Evolutionary conservation across 2,329 filamentous ascomycete genomes (phyloP).

Genomic region (Penicillium sp.): DNA sequence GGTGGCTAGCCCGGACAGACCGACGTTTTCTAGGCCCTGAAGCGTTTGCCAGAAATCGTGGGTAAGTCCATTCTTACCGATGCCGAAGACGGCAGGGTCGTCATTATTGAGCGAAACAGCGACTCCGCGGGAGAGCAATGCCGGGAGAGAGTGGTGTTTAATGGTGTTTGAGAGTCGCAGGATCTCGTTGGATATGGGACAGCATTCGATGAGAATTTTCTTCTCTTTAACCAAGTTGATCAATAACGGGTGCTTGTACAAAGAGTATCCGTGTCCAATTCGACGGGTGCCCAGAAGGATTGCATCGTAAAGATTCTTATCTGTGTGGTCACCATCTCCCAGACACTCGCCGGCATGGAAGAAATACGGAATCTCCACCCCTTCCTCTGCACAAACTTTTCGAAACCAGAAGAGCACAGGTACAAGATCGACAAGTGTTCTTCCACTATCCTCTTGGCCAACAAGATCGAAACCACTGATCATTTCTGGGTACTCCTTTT

Average conservation of each 20-base stretch:
- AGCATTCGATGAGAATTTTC: constrained; percentile 82
- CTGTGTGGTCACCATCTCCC: constrained; percentile 70
- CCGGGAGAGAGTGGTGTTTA: constrained; percentile 74
- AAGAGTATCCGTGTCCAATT: constrained; percentile 82
- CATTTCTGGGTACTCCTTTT: constrained; percentile 71
- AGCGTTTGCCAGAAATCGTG: constrained; percentile 94
- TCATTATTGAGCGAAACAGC: constrained; percentile 83
- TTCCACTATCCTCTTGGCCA: constrained; percentile 77
- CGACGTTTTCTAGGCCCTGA: constrained; percentile 88
- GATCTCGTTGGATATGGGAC: constrained; percentile 87
- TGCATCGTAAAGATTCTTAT: constrained; percentile 85
- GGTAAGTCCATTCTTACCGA: constrained; percentile 75
- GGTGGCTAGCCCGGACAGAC: constrained; percentile 77
- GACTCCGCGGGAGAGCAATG: constrained; percentile 79
- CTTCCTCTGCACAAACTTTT: constrained; percentile 73
- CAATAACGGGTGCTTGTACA: constrained; percentile 88
- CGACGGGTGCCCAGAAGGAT: constrained; percentile 80
- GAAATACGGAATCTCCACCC: constrained; percentile 84
- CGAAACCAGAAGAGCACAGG: constrained; percentile 93
- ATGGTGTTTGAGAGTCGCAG: constrained; percentile 73
- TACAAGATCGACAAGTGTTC: constrained; percentile 69
- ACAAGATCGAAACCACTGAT: constrained; percentile 88
- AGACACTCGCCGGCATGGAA: constrained; percentile 91
- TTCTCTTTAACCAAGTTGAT: constrained; percentile 86
- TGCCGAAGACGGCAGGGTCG: constrained; percentile 82